These are phyloP conservation scores for Solanum bulbocastanum DNA, from an alignment of 257 asterid genomes.

Conservation along the genomic window DNA sequence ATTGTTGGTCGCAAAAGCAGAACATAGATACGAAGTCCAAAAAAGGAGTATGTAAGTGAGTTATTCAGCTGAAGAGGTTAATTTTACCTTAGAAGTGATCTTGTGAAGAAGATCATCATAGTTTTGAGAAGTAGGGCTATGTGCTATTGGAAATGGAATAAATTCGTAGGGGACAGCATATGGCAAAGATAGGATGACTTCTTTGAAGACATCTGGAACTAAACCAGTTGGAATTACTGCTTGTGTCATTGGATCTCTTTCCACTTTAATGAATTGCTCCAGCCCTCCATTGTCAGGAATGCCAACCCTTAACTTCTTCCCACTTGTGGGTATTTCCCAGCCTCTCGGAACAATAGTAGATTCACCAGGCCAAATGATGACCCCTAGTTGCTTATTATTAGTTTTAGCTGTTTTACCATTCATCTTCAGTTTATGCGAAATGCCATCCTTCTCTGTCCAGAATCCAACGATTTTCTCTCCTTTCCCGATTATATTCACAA, in stretches of 20 bases:
- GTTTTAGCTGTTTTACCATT: not conserved
- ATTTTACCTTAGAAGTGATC: conserved; percentile 15
- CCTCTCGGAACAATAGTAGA: conserved; percentile 21
- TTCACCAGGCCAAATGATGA: conserved; percentile 34
- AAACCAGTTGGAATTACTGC: too few species aligned
- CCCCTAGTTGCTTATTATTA: conserved; percentile 14
- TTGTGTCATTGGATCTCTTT: too few species aligned
- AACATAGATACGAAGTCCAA: not conserved
- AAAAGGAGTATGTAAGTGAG: not conserved
- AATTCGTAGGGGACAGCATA: conserved; percentile 19
- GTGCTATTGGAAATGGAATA: not conserved
- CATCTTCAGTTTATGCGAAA: not conserved
- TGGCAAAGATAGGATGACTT: not conserved
- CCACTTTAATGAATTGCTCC: too few species aligned
- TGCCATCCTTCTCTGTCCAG: conserved; percentile 28
- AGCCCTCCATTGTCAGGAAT: conserved; percentile 11
- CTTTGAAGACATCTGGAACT: too few species aligned
- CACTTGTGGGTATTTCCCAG: conserved; percentile 25
- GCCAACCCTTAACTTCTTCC: conserved; percentile 20
- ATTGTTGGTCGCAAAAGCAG: not conserved
- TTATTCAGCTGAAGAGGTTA: not conserved
- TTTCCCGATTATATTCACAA: conserved; percentile 34
- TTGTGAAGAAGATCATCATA: conserved; percentile 19
- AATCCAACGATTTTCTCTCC: conserved; percentile 23
- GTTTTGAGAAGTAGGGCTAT: not conserved